Percentiles rank a stretch among this genome's conserved stretches.
Conservation (phyloP, 2,329 filamentous ascomycete genomes). For the Lecanicillium sp. region DNA sequence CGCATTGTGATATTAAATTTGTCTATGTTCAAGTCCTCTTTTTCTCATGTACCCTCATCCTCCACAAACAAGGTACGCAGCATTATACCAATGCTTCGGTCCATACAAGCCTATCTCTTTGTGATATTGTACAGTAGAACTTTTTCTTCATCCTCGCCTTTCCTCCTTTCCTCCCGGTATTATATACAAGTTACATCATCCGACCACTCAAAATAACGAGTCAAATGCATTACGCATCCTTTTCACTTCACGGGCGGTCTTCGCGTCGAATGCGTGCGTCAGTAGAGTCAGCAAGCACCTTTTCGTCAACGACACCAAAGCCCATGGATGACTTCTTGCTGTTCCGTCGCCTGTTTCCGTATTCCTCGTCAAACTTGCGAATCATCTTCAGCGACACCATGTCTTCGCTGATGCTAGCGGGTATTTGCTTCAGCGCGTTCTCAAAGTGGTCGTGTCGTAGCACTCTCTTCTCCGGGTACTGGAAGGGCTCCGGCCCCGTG, state of each 20-base stretch:
- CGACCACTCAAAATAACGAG: too few relatives aligned
- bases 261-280: slow-evolving; percentile 35
- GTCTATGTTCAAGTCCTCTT: too few relatives aligned
- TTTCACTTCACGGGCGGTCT: background rate
- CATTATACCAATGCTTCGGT: too few relatives aligned
- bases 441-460: slow-evolving; percentile 70
- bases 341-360: slow-evolving; percentile 69
- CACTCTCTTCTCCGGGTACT: slow-evolving; percentile 50
- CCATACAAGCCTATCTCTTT: too few relatives aligned
- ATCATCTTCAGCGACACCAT: slow-evolving; percentile 83
- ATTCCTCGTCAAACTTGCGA: slow-evolving; percentile 91
- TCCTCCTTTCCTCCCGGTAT: too few relatives aligned
- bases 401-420: slow-evolving; percentile 86
- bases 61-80: too few relatives aligned
- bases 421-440: slow-evolving; percentile 78
- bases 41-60: too few relatives aligned
- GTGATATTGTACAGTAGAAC: too few relatives aligned
- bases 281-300: slow-evolving; percentile 26
- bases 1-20: too few relatives aligned
- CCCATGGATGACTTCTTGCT: slow-evolving; percentile 50
- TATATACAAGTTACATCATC: too few relatives aligned
- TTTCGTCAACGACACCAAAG: slow-evolving; percentile 41
- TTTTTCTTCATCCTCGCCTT: too few relatives aligned
- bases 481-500: slow-evolving; percentile 34
- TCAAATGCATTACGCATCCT: background rate